These are phyloP conservation scores for Fusarium nodosum DNA, from an alignment of 2,329 filamentous ascomycete genomes.

Conservation along the genomic window DNA sequence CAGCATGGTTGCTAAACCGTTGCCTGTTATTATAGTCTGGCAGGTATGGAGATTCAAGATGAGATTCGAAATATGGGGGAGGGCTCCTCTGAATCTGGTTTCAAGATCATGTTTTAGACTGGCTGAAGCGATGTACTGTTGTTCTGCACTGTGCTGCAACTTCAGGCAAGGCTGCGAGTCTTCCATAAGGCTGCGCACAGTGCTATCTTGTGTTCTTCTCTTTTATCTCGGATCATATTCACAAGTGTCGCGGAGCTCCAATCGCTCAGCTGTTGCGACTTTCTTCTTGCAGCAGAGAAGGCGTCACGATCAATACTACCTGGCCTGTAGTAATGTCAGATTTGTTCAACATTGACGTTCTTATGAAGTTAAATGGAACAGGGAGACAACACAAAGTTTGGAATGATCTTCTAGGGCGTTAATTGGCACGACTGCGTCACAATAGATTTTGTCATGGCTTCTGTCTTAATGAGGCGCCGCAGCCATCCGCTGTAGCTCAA, in stretches of 20 bases:
- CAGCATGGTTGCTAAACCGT: constrained; percentile 11
- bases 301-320: not conserved
- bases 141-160: not conserved
- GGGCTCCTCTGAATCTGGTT: constrained; percentile 13
- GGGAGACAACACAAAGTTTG: not conserved
- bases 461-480: constrained; percentile 1
- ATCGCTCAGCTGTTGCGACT: not conserved
- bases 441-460: constrained; percentile 12
- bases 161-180: constrained; percentile 18
- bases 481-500: constrained; percentile 22
- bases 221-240: constrained; percentile 19
- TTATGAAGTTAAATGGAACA: not conserved
- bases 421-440: constrained; percentile 37
- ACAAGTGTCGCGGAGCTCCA: constrained; percentile 15
- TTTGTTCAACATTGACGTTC: not conserved
- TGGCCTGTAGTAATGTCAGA: not conserved
- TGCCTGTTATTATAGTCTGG: constrained; percentile 2
- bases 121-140: constrained; percentile 19
- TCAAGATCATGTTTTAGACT: constrained; percentile 11
- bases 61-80: constrained; percentile 35
- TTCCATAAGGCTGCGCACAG: constrained; percentile 27
- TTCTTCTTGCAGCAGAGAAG: not conserved
- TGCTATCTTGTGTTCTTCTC: not conserved
- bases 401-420: constrained; percentile 16
- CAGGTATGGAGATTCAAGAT: constrained; percentile 26